A percentile compares a stretch with the other conserved stretches of the same genome.
Conservation (phyloP, 2,329 filamentous ascomycete genomes). For the Penicillium griseofulvum region DNA sequence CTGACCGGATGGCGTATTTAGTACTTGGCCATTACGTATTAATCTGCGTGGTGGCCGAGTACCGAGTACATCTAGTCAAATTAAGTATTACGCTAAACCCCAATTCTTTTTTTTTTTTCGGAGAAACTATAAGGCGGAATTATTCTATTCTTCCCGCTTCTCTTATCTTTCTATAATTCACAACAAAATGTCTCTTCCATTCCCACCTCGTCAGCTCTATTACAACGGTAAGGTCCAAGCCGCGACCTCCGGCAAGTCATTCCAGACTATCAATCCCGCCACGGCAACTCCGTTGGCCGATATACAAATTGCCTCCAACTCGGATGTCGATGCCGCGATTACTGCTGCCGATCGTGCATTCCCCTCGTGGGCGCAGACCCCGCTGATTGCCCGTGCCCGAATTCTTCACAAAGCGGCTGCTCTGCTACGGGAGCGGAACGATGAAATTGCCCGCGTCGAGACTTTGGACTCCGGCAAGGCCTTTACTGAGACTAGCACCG, state of each 20-base stretch:
- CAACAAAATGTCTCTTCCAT: slow-evolving; percentile 35
- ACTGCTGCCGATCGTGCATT: slow-evolving; percentile 70
- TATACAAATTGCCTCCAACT: slow-evolving; percentile 66
- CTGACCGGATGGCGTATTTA: neutral
- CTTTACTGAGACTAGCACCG: slow-evolving; percentile 77
- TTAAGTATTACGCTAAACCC: neutral
- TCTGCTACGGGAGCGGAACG: slow-evolving; percentile 72
- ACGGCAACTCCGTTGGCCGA: slow-evolving; percentile 67
- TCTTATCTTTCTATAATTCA: neutral
- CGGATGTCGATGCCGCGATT: slow-evolving; percentile 70
- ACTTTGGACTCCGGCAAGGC: slow-evolving; percentile 85
- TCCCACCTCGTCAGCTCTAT: slow-evolving; percentile 64
- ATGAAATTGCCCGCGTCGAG: slow-evolving; percentile 74
- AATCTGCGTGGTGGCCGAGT: neutral
- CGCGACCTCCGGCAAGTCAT: slow-evolving; percentile 59
- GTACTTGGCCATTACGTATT: slow-evolving; percentile 5
- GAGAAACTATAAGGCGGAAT: slow-evolving; percentile 1
- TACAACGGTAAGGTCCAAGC: slow-evolving; percentile 69
- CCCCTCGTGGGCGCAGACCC: slow-evolving; percentile 70
- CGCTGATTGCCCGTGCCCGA: slow-evolving; percentile 70
- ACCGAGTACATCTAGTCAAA: slow-evolving; percentile 1
- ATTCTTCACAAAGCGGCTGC: slow-evolving; percentile 74
- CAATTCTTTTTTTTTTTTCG: neutral
- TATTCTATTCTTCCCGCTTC: neutral
- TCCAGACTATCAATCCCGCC: slow-evolving; percentile 72